Evolutionary conservation across 2,329 filamentous ascomycete genomes (phyloP).

Genomic region (Onygena corvina): DNA sequence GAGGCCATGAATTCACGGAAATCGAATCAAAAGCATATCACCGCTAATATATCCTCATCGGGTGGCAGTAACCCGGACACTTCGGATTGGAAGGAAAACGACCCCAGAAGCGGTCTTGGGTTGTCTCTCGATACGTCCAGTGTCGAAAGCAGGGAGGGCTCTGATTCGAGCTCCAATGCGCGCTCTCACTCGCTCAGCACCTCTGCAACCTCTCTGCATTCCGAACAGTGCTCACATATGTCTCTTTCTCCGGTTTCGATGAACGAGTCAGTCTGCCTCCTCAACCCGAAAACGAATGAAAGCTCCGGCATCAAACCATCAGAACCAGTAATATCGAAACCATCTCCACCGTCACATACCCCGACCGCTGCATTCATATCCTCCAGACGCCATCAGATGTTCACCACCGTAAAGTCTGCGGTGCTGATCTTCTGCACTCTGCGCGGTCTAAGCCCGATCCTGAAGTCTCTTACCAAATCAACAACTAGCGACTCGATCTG

Average conservation of each 20-base stretch:
- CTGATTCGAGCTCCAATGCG: slow-evolving; percentile 22
- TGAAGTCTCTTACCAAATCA: slow-evolving; percentile 89
- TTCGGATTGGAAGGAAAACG: slow-evolving; percentile 18
- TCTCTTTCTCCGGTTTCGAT: slow-evolving; percentile 17
- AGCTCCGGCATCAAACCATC: not conserved
- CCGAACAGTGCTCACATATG: slow-evolving; percentile 26
- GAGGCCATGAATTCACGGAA: slow-evolving; percentile 15
- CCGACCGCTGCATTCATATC: slow-evolving; percentile 31
- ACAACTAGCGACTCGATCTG: slow-evolving; percentile 93
- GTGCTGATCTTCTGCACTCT: slow-evolving; percentile 86
- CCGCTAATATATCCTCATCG: not conserved
- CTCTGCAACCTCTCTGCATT: slow-evolving; percentile 46
- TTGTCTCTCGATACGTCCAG: slow-evolving; percentile 31
- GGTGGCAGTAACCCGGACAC: not conserved
- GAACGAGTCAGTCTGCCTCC: slow-evolving; percentile 23
- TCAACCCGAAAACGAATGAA: slow-evolving; percentile 23
- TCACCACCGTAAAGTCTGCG: slow-evolving; percentile 83
- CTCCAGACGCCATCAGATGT: slow-evolving; percentile 47
- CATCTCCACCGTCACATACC: slow-evolving; percentile 22
- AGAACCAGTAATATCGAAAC: not conserved
- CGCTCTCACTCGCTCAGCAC: slow-evolving; percentile 41
- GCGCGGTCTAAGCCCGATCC: slow-evolving; percentile 81
- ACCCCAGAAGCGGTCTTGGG: slow-evolving; percentile 32
- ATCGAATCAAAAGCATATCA: not conserved
- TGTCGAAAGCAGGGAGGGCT: slow-evolving; percentile 22